Evolutionary conservation across 768 basidiomycete species (phyloP).

Genomic region (Leccinum aurantiacum): DNA sequence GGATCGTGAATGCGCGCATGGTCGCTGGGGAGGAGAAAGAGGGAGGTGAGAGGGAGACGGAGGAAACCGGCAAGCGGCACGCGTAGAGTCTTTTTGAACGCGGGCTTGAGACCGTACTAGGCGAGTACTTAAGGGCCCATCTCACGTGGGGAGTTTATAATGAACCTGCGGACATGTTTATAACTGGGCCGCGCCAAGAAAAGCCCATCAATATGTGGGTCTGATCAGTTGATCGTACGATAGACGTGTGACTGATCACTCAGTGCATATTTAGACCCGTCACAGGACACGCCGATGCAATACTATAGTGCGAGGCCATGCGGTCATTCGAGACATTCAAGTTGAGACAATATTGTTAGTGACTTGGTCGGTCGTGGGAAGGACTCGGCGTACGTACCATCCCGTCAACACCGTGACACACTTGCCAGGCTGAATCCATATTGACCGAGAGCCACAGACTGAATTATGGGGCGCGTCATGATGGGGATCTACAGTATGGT

Average conservation of each 20-base stretch:
- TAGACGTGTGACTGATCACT: background rate
- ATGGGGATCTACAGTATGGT: no score
- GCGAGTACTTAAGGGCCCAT: background rate
- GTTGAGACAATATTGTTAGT: background rate
- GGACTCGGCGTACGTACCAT: background rate
- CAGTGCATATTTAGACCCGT: background rate
- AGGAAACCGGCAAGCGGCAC: background rate
- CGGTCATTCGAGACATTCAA: background rate
- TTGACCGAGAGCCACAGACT: no score
- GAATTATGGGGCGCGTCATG: no score
- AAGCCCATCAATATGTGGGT: background rate
- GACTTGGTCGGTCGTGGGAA: background rate
- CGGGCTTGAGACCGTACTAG: no score
- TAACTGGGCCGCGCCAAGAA: background rate
- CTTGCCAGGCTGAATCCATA: no score
- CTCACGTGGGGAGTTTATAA: background rate
- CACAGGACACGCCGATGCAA: background rate
- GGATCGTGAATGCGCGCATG: conserved; percentile 15
- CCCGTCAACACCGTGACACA: no score
- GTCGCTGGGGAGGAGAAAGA: background rate
- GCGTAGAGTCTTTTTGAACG: background rate
- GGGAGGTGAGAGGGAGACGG: conserved; percentile 3
- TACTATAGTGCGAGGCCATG: background rate
- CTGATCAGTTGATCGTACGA: background rate
- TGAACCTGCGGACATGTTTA: background rate